Evolutionary conservation across 805 yeast species (phyloP).

Genomic region (Torulaspora microellipsoides): DNA sequence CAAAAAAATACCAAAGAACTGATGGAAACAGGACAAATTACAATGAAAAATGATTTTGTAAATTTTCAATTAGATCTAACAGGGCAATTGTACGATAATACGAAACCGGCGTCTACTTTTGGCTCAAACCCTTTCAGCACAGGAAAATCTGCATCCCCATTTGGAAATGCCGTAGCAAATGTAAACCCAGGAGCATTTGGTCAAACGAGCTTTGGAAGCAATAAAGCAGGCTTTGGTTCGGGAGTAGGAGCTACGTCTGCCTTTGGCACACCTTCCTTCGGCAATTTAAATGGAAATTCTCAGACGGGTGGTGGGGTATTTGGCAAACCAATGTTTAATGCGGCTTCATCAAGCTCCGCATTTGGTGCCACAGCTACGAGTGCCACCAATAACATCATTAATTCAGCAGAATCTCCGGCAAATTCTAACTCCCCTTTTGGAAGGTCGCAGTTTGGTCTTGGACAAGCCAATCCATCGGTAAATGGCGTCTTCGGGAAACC

Average conservation of each 20-base stretch:
- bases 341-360: slow-evolving; percentile 14
- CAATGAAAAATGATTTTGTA: slow-evolving; percentile 32
- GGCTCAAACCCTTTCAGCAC: slow-evolving; percentile 13
- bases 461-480: slow-evolving; percentile 11
- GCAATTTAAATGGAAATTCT: slow-evolving; percentile 9
- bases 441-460: slow-evolving; percentile 26
- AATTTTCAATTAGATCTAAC: slow-evolving; percentile 34
- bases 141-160: slow-evolving; percentile 21
- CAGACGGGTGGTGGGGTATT: slow-evolving; percentile 10
- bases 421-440: slow-evolving; percentile 11
- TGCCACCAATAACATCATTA: slow-evolving; percentile 6
- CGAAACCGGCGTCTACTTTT: slow-evolving; percentile 8
- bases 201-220: slow-evolving; percentile 7
- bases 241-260: slow-evolving; percentile 12
- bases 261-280: slow-evolving; percentile 23
- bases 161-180: slow-evolving; percentile 16
- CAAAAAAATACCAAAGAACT: slow-evolving; percentile 41
- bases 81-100: slow-evolving; percentile 11
- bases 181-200: slow-evolving; percentile 12
- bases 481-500: slow-evolving; percentile 25
- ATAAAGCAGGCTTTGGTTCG: slow-evolving; percentile 6
- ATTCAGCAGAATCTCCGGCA: slow-evolving; percentile 1
- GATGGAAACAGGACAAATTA: slow-evolving; percentile 24
- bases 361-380: slow-evolving; percentile 18
- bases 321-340: slow-evolving; percentile 22